phyloP scores from a whole-genome alignment of 495 filamentous ascomycete species.

The Aspergillus incahuasiensis region DNA sequence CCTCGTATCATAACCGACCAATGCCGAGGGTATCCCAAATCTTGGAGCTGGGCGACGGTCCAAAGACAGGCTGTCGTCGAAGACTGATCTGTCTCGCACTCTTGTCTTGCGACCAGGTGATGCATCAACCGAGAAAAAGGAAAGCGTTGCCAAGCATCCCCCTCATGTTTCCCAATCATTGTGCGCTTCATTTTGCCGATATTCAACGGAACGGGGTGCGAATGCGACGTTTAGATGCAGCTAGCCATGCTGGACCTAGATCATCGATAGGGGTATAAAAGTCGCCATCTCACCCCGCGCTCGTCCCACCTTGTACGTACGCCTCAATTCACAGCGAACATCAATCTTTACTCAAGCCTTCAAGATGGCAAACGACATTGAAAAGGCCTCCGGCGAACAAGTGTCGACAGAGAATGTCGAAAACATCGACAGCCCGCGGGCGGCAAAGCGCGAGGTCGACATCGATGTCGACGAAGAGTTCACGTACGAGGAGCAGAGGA shows the following conservation, averaged over 20 bases:
- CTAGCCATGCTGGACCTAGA: background rate
- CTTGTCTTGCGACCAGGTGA: background rate
- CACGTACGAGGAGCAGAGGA: conserved; percentile 29
- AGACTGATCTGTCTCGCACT: background rate
- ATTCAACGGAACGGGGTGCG: background rate
- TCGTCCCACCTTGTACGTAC: background rate
- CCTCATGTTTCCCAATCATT: background rate
- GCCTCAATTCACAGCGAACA: background rate
- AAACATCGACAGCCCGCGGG: background rate
- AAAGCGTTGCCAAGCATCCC: conserved; percentile 5
- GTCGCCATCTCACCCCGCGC: background rate
- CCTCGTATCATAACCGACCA: background rate
- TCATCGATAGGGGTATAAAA: background rate
- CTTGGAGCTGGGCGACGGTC: background rate
- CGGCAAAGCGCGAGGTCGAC: background rate
- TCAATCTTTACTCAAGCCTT: background rate
- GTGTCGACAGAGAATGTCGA: conserved; percentile 2
- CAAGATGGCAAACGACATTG: conserved; percentile 9
- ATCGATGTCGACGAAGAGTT: conserved; percentile 34
- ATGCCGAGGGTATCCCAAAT: background rate
- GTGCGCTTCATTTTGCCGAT: background rate
- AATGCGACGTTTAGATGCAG: background rate
- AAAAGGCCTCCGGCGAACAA: background rate
- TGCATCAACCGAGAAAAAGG: background rate
- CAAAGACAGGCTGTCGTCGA: background rate